Conservation (phyloP, 164 flowering plant genomes). For the Euptelea pleiosperma region DNA sequence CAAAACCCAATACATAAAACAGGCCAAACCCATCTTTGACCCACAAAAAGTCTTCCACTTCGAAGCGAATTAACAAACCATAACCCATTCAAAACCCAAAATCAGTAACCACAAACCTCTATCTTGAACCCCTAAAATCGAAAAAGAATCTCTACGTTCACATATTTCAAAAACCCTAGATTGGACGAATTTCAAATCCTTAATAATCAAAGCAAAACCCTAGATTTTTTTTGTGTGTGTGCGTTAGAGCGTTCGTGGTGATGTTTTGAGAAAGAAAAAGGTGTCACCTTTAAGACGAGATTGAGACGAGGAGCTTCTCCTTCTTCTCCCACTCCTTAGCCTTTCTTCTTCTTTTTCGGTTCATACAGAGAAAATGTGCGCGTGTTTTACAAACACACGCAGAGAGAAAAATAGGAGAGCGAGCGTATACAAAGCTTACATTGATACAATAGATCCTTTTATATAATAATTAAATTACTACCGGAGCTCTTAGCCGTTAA, state of each 20-base stretch:
- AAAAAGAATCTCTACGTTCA: not conserved
- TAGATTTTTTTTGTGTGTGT: not conserved
- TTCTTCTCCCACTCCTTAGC: not conserved
- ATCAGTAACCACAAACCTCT: not conserved
- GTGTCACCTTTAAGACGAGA: not conserved
- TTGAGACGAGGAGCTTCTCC: not conserved
- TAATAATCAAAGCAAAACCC: not conserved
- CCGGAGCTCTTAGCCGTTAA: not conserved
- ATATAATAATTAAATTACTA: not conserved
- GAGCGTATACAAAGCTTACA: not conserved
- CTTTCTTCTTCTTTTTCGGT: not conserved
- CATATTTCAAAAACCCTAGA: not conserved
- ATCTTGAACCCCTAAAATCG: not conserved
- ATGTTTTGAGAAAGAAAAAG: not conserved
- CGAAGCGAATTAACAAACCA: not conserved
- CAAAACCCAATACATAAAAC: not conserved
- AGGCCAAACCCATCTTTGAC: not conserved
- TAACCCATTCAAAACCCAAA: too few species aligned
- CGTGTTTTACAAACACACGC: not conserved
- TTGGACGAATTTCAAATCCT: not conserved
- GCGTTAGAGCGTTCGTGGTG: too few species aligned
- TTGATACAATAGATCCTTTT: not conserved
- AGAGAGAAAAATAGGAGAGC: not conserved
- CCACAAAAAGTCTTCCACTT: not conserved
- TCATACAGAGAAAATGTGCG: not conserved